phyloP scores from a whole-genome alignment of 2,329 filamentous ascomycete genomes.

The Ascochyta viciae-villosae region DNA sequence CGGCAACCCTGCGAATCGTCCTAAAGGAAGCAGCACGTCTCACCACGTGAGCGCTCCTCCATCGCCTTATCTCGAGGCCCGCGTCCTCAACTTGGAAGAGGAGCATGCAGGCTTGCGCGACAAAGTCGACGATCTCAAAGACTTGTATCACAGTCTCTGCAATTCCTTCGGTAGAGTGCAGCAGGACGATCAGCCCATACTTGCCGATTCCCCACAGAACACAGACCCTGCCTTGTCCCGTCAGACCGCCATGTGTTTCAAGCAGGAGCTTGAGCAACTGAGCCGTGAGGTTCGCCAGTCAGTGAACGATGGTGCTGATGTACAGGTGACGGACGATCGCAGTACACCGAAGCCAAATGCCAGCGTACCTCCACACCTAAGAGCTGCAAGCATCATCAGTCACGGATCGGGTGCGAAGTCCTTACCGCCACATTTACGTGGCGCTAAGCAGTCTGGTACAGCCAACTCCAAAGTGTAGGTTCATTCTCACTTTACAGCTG shows the following conservation, averaged over 20 bases:
- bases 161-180: conserved; percentile 30
- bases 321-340: conserved; percentile 15
- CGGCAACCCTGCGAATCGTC: not conserved
- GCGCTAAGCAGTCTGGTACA: not conserved
- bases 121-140: conserved; percentile 26
- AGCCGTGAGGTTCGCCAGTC: conserved; percentile 17
- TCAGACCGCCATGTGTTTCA: conserved; percentile 21
- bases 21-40: conserved; percentile 8
- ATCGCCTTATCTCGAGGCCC: conserved; percentile 25
- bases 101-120: conserved; percentile 20
- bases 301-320: conserved; percentile 16
- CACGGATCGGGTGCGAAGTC: conserved; percentile 17
- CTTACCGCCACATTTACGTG: conserved; percentile 28
- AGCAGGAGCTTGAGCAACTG: conserved; percentile 27
- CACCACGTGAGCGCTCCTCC: conserved; percentile 24
- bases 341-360: conserved; percentile 8
- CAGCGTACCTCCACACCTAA: conserved; percentile 16
- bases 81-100: conserved; percentile 26
- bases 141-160: conserved; percentile 24
- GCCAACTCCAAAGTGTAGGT: conserved; percentile 13
- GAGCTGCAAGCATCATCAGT: conserved; percentile 7
- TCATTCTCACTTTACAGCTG: not conserved
- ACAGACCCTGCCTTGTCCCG: conserved; percentile 16
- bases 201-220: conserved; percentile 23
- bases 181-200: conserved; percentile 27